Evolutionary conservation across 208 protist species (phyloP).

Genomic region (Trypanosoma rangeli): DNA sequence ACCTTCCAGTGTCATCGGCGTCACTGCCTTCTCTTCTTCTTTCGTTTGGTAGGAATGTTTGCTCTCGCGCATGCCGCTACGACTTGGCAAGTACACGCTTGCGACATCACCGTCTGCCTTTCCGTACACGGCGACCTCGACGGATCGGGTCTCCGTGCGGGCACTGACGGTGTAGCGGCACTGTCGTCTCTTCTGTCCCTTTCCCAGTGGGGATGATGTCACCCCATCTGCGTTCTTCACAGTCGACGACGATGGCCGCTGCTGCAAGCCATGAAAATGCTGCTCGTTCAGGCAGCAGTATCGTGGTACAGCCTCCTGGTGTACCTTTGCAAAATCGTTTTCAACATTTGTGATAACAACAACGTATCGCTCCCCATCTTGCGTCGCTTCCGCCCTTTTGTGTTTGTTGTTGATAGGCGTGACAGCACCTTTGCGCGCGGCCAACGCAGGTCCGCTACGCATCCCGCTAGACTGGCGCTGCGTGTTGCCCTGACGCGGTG

Average conservation of each 20-base stretch:
- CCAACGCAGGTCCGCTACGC: not conserved
- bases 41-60: not conserved
- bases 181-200: conserved; percentile 6
- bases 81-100: conserved; percentile 34
- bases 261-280: not conserved
- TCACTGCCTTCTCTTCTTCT: conserved; percentile 2
- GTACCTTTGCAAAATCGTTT: conserved; percentile 79
- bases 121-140: conserved; percentile 66
- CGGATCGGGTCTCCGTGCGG: conserved; percentile 75
- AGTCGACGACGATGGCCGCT: not conserved
- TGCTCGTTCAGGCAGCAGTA: conserved; percentile 53
- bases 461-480: not conserved
- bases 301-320: conserved; percentile 44
- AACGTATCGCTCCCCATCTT: conserved; percentile 46
- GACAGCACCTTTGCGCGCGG: not conserved
- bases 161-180: conserved; percentile 64
- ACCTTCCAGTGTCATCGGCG: not conserved
- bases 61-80: not conserved
- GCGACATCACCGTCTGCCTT: conserved; percentile 51
- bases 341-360: conserved; percentile 87
- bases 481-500: not conserved
- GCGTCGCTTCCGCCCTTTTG: not conserved
- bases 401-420: not conserved
- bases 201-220: conserved; percentile 1
- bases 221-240: not conserved